These are phyloP conservation scores for Russula earlei DNA, from an alignment of 768 basidiomycete species.

Conservation along the genomic window DNA sequence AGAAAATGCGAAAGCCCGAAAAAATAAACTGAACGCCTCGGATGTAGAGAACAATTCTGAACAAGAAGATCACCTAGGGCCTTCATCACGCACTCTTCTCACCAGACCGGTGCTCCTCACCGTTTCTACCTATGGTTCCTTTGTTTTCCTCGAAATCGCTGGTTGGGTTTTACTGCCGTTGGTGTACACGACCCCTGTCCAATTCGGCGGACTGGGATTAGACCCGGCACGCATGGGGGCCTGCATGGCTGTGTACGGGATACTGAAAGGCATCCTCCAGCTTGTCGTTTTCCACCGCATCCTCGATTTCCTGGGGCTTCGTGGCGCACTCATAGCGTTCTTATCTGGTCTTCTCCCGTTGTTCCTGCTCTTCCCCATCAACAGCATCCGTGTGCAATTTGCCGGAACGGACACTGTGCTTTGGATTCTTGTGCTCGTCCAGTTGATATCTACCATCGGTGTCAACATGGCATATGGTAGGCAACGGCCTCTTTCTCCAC, in stretches of 20 bases:
- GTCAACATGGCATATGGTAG: not conserved
- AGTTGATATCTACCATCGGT: not conserved
- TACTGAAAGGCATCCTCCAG: constrained; percentile 32
- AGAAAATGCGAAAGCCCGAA: constrained; percentile 21
- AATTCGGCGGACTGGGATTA: constrained; percentile 33
- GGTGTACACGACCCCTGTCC: constrained; percentile 36
- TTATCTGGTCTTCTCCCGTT: not conserved
- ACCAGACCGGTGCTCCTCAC: constrained; percentile 7
- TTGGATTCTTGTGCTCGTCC: not conserved
- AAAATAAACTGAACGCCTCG: not conserved
- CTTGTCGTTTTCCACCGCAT: constrained; percentile 31
- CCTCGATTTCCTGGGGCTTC: constrained; percentile 18
- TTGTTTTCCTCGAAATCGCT: constrained; percentile 7
- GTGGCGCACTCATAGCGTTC: not conserved
- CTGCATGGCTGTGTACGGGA: constrained; percentile 30
- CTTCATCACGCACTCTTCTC: not conserved
- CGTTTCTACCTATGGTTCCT: not conserved
- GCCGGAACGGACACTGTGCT: not conserved
- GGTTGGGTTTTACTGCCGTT: constrained; percentile 27
- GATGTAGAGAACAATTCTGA: not conserved
- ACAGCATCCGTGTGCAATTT: not conserved
- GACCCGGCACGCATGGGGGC: constrained; percentile 32
- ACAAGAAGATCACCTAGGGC: no score
- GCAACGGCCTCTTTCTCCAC: not conserved
- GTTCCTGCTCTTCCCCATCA: not conserved